A percentile compares a stretch with the other conserved stretches of the same genome.
phyloP scores from a whole-genome alignment of 164 flowering plant genomes.

The Vitis riparia region DNA sequence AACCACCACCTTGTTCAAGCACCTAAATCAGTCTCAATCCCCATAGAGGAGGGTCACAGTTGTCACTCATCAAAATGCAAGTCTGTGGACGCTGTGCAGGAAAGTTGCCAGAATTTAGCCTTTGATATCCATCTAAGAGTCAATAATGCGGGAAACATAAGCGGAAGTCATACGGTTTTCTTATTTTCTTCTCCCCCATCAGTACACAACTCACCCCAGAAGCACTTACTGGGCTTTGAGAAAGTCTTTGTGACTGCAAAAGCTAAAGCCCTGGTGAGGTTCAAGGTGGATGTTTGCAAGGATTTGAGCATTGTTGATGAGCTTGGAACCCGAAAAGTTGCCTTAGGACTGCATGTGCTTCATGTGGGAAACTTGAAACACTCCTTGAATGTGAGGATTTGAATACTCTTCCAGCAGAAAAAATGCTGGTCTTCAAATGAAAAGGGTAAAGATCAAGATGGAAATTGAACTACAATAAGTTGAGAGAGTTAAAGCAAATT shows the following conservation, averaged over 20 bases:
- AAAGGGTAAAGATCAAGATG: neutral
- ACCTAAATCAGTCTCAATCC: constrained; percentile 56
- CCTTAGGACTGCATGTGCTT: constrained; percentile 72
- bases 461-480: constrained; percentile 16
- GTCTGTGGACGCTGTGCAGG: constrained; percentile 48
- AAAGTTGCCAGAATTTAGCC: constrained; percentile 46
- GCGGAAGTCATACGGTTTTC: constrained; percentile 76
- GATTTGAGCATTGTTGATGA: constrained; percentile 88
- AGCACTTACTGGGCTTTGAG: constrained; percentile 84
- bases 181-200: constrained; percentile 71
- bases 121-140: constrained; percentile 71
- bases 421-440: neutral
- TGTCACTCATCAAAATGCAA: constrained; percentile 62
- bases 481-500: constrained; percentile 23
- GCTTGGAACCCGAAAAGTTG: constrained; percentile 65
- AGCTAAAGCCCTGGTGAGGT: constrained; percentile 45
- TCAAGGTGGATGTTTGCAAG: constrained; percentile 84
- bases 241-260: constrained; percentile 52
- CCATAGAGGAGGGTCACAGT: constrained; percentile 61
- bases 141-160: constrained; percentile 49
- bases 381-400: constrained; percentile 56
- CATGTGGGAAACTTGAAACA: constrained; percentile 80
- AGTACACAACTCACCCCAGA: constrained; percentile 72
- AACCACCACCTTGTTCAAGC: constrained; percentile 61
- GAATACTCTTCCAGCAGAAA: constrained; percentile 12